Base-by-base conservation (phyloP, 1,284 basidiomycete genomes). In the Leccinum griseonigrum region DNA sequence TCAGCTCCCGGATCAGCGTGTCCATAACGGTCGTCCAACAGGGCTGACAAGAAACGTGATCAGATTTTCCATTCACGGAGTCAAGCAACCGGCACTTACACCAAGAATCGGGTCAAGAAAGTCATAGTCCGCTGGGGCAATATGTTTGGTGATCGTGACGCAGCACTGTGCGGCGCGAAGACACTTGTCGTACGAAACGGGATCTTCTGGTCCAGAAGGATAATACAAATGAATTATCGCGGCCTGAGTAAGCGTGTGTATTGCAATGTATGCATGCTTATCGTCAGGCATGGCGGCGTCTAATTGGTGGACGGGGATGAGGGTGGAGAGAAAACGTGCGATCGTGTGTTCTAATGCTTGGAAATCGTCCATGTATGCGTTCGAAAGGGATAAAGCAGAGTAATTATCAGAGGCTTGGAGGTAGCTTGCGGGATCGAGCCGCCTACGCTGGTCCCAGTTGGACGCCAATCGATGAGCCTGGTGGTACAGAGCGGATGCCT, bases 91-190 rank as follows among this genome's bases (percentile, higher is more conserved):
- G 58, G 59, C 10, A 77, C 88, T 66, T 76, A 91, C 88, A 61
- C 86, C 87, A 64, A 91, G 79, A 65, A 90, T 83, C 26, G 90
- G 90, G 75, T 91, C 89, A 34, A 91, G 79, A 71, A 84, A 87
- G 48, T 82, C 80, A 63, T 83, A 88, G 68, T 90, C 88, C 67
- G 81, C 74, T 40, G 90, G 87, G 29, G 79, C 73, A 60, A 90
- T 78, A 63, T 84, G 82, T 68, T 85, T 85, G 67, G 85, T 81
- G 67, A 90, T 76, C 51, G 80, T 76, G 53, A 84, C 80, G 64
- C 83, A 81, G 28, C 83, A 77, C 55, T 84, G 80, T 28, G 87
- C 85, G 26, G 88, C 85, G 59, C 77, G 80, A 54, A 85, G 76
- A 64, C 84, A 87, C 71, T 88, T 87, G 38, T 87, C 86, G 65